Evolutionary conservation across 257 asterid genomes (phyloP).

Genomic region (Capsicum rhomboideum): DNA sequence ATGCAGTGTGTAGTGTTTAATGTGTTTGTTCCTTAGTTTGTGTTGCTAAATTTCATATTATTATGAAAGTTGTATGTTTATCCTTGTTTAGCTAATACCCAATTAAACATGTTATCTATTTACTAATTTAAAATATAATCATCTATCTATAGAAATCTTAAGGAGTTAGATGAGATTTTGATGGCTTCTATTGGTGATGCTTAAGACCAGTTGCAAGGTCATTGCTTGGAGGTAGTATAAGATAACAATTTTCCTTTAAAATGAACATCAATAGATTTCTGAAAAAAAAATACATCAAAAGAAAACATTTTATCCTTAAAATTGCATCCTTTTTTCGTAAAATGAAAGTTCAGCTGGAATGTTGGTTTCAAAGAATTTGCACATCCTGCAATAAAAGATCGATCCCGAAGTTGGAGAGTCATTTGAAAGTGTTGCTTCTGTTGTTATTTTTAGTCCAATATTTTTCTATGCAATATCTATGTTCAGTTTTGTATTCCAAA

Average conservation of each 20-base stretch:
- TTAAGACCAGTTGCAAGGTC: constrained; percentile 44
- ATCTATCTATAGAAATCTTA: constrained; percentile 64
- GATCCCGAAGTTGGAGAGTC: not conserved
- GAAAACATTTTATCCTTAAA: not conserved
- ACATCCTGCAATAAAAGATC: constrained; percentile 11
- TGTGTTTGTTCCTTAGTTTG: not conserved
- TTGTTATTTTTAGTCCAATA: not conserved
- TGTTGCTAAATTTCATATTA: not conserved
- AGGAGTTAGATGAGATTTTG: constrained; percentile 55
- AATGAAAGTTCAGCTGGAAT: constrained; percentile 18
- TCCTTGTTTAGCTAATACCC: not conserved
- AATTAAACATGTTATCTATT: not conserved
- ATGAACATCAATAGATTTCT: not conserved
- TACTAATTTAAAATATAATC: not conserved
- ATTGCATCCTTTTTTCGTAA: constrained; percentile 3
- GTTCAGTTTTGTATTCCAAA: constrained; percentile 27
- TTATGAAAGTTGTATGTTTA: not conserved
- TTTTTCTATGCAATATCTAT: constrained; percentile 18
- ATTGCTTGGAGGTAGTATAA: constrained; percentile 19
- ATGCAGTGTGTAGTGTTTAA: not conserved
- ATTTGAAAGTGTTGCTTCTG: not conserved
- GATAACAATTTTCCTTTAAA: not conserved
- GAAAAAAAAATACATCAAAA: not conserved
- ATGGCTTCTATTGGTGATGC: constrained; percentile 66
- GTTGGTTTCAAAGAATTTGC: constrained; percentile 27